Base-by-base conservation (phyloP, 495 filamentous ascomycete genomes). In the Parathielavia hyrcaniae region DNA sequence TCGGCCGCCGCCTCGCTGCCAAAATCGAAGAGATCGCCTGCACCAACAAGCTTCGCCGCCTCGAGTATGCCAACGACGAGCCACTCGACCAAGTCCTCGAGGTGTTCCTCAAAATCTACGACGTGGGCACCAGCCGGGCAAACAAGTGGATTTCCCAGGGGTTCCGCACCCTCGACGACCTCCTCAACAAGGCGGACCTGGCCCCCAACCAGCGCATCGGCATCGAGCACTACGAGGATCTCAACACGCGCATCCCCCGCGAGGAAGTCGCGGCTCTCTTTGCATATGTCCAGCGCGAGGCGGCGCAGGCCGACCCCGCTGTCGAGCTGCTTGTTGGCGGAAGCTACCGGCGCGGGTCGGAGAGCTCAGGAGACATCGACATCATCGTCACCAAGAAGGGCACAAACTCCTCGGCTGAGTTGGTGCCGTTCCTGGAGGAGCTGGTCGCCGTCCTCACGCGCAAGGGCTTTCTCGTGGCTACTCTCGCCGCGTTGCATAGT, bases 1-100 rank as follows among this genome's bases (percentile, higher is more conserved):
- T 98, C 60, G 93, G 93, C 34, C 54, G 73, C 9, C 81, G 89
- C 12, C 69, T 98, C 16, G 93, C 93, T 0, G 76, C 79, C 41
- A 97, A 97, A 64, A 96, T 98, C 55, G 87, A 95, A 64, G 93
- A 98, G 66, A 96, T 97, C 48, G 90, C 73, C 49, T 69, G 55
- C 34, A 97, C 92, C 0, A 82, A 91, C 65, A 76, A 76, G 14
- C 82, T 98, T 0, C 79, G 82, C 19, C 83, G 87, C 39, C 77
- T 97, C 3, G 88, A 95, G 0, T 73, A 78, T 34, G 77, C 86
- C 0, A 81, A 77, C 53, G 63, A 73, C 14, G 86, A 92, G n/a
- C 79, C 84, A 0, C 75, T 77, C 14, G 86, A 90, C 64, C 69
- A 71, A 2, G 71, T 80, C 0, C 69, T 96, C 16, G 83, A 83